phyloP scores from a whole-genome alignment of 2,329 filamentous ascomycete genomes.

The Boeremia exigua region DNA sequence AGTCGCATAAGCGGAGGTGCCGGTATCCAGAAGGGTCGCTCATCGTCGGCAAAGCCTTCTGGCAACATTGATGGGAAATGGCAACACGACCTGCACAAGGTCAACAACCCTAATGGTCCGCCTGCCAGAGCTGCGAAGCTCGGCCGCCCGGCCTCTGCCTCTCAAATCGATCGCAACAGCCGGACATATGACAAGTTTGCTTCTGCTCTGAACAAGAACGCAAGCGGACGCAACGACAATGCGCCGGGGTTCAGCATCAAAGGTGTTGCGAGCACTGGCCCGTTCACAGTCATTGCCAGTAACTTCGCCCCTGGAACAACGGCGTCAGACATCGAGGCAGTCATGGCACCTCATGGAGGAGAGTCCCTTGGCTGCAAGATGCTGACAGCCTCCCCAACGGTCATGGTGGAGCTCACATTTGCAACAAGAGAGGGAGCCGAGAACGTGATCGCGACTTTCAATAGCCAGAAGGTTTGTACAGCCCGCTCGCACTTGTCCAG shows the following conservation, averaged over 20 bases:
- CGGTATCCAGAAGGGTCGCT: constrained; percentile 71
- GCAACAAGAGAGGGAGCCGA: constrained; percentile 75
- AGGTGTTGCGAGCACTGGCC: constrained; percentile 66
- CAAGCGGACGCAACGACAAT: constrained; percentile 38
- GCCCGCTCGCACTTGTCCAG: not conserved
- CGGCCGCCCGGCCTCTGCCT: constrained; percentile 48
- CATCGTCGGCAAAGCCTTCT: constrained; percentile 50
- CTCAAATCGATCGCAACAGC: constrained; percentile 51
- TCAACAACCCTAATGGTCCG: constrained; percentile 48
- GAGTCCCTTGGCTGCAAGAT: constrained; percentile 70
- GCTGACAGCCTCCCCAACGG: constrained; percentile 70
- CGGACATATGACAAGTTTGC: constrained; percentile 52
- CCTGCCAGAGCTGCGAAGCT: constrained; percentile 40
- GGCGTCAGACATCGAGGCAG: constrained; percentile 81
- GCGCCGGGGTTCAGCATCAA: constrained; percentile 68
- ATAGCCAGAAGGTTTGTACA: constrained; percentile 73
- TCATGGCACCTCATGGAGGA: constrained; percentile 75
- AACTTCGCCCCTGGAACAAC: constrained; percentile 86
- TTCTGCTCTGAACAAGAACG: constrained; percentile 35
- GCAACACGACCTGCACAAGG: constrained; percentile 72
- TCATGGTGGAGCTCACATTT: constrained; percentile 80
- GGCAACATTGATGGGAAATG: constrained; percentile 71
- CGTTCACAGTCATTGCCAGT: constrained; percentile 74
- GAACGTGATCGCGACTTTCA: constrained; percentile 75
- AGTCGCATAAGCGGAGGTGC: constrained; percentile 72